phyloP scores from a whole-genome alignment of 2,329 filamentous ascomycete species.

The Macroventuria anomochaeta region DNA sequence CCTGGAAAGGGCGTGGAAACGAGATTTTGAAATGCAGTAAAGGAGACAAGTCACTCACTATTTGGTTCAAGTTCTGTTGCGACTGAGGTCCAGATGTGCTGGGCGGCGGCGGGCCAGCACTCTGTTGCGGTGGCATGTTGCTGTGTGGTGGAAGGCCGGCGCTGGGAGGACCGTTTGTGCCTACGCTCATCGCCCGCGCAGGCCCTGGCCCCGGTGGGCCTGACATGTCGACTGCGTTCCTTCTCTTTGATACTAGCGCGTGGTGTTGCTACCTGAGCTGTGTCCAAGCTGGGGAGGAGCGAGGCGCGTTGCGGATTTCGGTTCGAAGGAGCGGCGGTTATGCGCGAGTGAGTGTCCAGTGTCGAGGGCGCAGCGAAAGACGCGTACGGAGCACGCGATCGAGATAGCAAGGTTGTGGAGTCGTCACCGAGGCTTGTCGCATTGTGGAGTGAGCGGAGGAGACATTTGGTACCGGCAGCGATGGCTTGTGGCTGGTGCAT shows the following conservation, averaged over 20 bases:
- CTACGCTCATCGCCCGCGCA: conserved; percentile 50
- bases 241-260: conserved; percentile 26
- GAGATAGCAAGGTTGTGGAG: conserved; percentile 9
- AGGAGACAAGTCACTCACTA: conserved; percentile 67
- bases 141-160: conserved; percentile 48
- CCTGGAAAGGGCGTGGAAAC: not conserved
- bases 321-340: not conserved
- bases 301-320: conserved; percentile 27
- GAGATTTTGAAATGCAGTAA: not conserved
- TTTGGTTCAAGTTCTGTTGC: conserved; percentile 92
- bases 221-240: conserved; percentile 40
- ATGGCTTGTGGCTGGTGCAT: conserved; percentile 20
- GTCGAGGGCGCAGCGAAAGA: conserved; percentile 1
- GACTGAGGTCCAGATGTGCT: conserved; percentile 64
- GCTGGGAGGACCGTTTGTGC: conserved; percentile 51
- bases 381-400: conserved; percentile 14
- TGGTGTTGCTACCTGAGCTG: conserved; percentile 24
- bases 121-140: conserved; percentile 58
- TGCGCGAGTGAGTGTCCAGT: not conserved
- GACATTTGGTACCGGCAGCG: conserved; percentile 29
- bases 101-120: conserved; percentile 56
- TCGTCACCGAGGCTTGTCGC: conserved; percentile 13
- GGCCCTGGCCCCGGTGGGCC: conserved; percentile 46
- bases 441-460: conserved; percentile 35
- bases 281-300: conserved; percentile 23